These are phyloP conservation scores for Sporothrix sp. DNA, from an alignment of 2,329 filamentous ascomycete genomes.

Conservation along the genomic window DNA sequence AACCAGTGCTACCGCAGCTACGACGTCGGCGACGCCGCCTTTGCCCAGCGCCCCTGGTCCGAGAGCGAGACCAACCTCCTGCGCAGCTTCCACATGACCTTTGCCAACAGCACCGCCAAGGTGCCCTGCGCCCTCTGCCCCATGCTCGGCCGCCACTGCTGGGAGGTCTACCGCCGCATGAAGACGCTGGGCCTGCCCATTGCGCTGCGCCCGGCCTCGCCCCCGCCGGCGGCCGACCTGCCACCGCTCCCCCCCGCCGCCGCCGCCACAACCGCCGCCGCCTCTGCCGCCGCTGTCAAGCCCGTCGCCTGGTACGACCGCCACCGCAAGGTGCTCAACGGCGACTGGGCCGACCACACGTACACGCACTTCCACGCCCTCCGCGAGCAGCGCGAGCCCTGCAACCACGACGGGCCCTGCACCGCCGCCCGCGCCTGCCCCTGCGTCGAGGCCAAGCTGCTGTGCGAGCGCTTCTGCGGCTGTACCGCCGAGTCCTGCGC, in stretches of 20 bases:
- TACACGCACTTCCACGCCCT: constrained; percentile 45
- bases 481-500: constrained; percentile 51
- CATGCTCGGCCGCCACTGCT: constrained; percentile 42
- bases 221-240: constrained; percentile 20
- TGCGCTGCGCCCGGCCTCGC: constrained; percentile 21
- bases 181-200: constrained; percentile 30
- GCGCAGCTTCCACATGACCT: constrained; percentile 35
- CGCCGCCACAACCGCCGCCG: too few relatives aligned
- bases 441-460: constrained; percentile 50
- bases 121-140: constrained; percentile 42
- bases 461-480: constrained; percentile 65
- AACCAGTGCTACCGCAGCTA: constrained; percentile 35
- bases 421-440: constrained; percentile 45
- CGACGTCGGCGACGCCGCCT: constrained; percentile 24
- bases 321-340: constrained; percentile 41
- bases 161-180: constrained; percentile 39
- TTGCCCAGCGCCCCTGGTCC: constrained; percentile 33
- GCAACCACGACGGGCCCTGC: constrained; percentile 60
- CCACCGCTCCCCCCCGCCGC: too few relatives aligned
- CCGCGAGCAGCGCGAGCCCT: constrained; percentile 52
- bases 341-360: constrained; percentile 47
- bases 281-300: constrained; percentile 34
- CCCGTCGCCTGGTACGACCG: constrained; percentile 47
- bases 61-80: constrained; percentile 41
- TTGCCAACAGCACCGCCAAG: constrained; percentile 33